Base-by-base conservation (phyloP, 805 yeast species). In the Candida awuae region DNA sequence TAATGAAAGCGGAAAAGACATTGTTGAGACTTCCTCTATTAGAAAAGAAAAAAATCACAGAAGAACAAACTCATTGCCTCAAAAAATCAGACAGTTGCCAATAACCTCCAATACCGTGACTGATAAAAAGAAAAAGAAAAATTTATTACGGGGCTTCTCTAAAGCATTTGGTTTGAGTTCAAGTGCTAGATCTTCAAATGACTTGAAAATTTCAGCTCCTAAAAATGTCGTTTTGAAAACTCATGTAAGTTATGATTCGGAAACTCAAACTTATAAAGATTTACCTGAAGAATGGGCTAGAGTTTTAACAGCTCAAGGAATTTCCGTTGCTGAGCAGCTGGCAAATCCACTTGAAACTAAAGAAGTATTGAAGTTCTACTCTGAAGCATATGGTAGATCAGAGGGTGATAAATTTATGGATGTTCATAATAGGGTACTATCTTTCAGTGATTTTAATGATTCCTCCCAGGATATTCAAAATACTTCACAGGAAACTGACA, bases 221-320 rank as follows among this genome's bases (percentile, higher is more conserved):
- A 86, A 81, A 58, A 86, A 85, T 53, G 82, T 92, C 14, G 80
- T 84, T 54, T 95, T 88, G 54, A 81, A 86, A 26, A 86, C 92
- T 14, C 97, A 92, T 54, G 97, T 92, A 8, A 96, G 95, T 18
- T 80, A 84, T 35, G 96, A 90, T 58, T 70, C 78, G 4, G 75
- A 73, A 46, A 74, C 86, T 16, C 96, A 96, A 10, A 82, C 84
- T 32, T 90, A 82, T 57, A 85, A 92, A 1, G 97, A 97, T 3
- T 66, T 92, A 31, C 98, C 98, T 0, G 80, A 75, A 21, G 94
- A 86, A 53, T 92, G 98, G 98, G 86, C 86, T 46, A 73, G 75
- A 45, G 67, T 88, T 26, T 68, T 92, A 38, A 71, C 80, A 10
- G 84, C 92, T 2, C 82, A 87, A 52, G 96, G 96, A 38, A 87